Percentiles rank a stretch among this genome's conserved stretches.
Conservation (phyloP, 805 yeast genomes). For the Metschnikowia borealis region DNA sequence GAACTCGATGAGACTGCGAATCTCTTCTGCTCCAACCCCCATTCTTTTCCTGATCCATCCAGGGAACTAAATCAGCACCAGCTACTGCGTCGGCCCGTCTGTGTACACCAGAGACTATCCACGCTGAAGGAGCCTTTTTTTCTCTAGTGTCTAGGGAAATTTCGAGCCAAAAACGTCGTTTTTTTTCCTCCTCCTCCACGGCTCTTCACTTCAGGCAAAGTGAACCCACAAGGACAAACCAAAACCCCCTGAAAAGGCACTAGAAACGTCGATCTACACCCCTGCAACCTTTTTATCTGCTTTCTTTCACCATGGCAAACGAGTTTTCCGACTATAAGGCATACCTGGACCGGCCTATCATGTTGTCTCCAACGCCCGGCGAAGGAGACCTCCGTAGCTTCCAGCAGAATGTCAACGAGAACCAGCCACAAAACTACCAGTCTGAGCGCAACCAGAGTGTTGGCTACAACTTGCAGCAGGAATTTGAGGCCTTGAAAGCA, state of each 20-base stretch:
- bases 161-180: not conserved
- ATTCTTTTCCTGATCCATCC: constrained; percentile 2
- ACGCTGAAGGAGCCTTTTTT: not conserved
- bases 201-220: constrained; percentile 4
- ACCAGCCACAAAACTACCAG: constrained; percentile 6
- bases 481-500: constrained; percentile 43
- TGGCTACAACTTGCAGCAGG: constrained; percentile 44
- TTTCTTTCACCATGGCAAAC: constrained; percentile 4
- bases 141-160: not conserved
- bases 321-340: constrained; percentile 8
- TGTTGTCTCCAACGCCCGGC: constrained; percentile 41
- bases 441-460: constrained; percentile 38
- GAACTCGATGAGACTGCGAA: constrained; percentile 6
- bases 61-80: not conserved
- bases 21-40: constrained; percentile 2
- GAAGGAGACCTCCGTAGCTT: constrained; percentile 17
- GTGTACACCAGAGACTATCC: not conserved
- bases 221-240: not conserved
- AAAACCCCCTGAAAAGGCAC: not conserved
- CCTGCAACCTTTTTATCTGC: no score
- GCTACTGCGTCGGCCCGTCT: constrained; percentile 1
- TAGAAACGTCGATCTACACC: not conserved
- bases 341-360: constrained; percentile 33
- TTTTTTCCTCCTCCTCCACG: not conserved
- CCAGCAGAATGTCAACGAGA: constrained; percentile 4